These are phyloP conservation scores for Blastobotrys chiropterorum DNA, from an alignment of 805 yeast species.

Conservation along the genomic window DNA sequence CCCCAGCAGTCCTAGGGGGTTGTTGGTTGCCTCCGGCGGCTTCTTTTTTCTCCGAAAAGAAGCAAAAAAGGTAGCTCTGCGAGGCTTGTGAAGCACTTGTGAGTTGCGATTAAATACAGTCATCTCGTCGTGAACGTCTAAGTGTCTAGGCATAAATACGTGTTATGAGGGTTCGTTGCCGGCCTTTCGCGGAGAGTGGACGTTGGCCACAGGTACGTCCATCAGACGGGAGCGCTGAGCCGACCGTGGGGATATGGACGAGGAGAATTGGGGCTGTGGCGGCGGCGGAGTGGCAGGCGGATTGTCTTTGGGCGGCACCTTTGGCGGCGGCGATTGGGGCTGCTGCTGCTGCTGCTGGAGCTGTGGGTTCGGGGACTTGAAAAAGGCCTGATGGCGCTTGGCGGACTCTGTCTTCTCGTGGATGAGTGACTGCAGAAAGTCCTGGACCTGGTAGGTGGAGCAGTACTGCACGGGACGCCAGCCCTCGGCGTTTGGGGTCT, in stretches of 20 bases:
- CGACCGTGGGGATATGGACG: neutral
- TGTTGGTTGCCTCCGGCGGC: no score
- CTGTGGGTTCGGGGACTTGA: slow-evolving; percentile 3
- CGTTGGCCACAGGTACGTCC: slow-evolving; percentile 19
- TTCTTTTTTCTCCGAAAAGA: no score
- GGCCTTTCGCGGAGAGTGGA: slow-evolving; percentile 7
- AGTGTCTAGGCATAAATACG: neutral
- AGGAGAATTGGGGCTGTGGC: neutral
- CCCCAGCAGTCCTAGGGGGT: no score
- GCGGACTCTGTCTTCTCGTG: slow-evolving; percentile 18
- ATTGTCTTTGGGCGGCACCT: neutral
- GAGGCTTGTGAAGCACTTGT: no score
- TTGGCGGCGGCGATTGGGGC: neutral
- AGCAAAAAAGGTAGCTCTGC: no score
- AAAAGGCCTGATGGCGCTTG: slow-evolving; percentile 14
- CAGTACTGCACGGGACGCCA: slow-evolving; percentile 62
- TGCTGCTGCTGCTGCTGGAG: neutral
- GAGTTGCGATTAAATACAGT: no score
- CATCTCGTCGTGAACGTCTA: neutral
- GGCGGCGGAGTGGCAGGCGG: slow-evolving; percentile 1
- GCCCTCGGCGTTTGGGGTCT: slow-evolving; percentile 48
- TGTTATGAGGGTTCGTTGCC: neutral
- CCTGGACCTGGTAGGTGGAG: slow-evolving; percentile 45
- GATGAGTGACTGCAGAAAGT: slow-evolving; percentile 32
- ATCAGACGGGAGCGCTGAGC: slow-evolving; percentile 17